These are phyloP conservation scores for Wickerhamiella allomyrinae DNA, from an alignment of 805 yeast genomes.

Conservation along the genomic window DNA sequence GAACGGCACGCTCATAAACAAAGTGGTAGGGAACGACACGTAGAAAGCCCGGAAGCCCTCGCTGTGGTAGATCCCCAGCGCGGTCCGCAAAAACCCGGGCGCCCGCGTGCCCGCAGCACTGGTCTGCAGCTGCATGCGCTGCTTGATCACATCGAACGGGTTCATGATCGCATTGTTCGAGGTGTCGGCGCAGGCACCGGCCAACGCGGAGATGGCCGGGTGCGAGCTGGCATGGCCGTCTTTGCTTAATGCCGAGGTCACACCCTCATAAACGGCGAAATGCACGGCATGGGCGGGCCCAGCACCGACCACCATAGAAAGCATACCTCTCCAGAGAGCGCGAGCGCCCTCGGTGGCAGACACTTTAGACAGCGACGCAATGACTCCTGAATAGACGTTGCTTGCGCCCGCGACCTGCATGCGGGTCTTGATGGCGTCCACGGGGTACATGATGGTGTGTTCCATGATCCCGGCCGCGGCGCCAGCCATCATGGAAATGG, in stretches of 20 bases:
- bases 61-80: slow-evolving; percentile 20
- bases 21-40: slow-evolving; percentile 86
- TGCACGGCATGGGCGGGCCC: slow-evolving; percentile 98
- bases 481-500: slow-evolving; percentile 79
- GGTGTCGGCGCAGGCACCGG: slow-evolving; percentile 87
- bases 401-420: slow-evolving; percentile 50
- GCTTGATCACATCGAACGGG: slow-evolving; percentile 91
- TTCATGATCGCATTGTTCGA: slow-evolving; percentile 94
- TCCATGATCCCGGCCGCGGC: slow-evolving; percentile 99
- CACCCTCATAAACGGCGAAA: slow-evolving; percentile 81
- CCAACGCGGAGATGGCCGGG: slow-evolving; percentile 68
- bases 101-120: slow-evolving; percentile 16
- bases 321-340: slow-evolving; percentile 87
- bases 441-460: slow-evolving; percentile 92
- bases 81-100: slow-evolving; percentile 20
- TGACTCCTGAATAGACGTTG: slow-evolving; percentile 30
- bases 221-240: slow-evolving; percentile 40
- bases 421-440: slow-evolving; percentile 90
- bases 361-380: slow-evolving; percentile 57
- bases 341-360: slow-evolving; percentile 78
- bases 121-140: slow-evolving; percentile 63
- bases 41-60: slow-evolving; percentile 60
- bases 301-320: slow-evolving; percentile 88
- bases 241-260: slow-evolving; percentile 40
- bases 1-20: slow-evolving; percentile 84